Conservation (phyloP, 305 asterid genomes). For the Fraxinus sp. region DNA sequence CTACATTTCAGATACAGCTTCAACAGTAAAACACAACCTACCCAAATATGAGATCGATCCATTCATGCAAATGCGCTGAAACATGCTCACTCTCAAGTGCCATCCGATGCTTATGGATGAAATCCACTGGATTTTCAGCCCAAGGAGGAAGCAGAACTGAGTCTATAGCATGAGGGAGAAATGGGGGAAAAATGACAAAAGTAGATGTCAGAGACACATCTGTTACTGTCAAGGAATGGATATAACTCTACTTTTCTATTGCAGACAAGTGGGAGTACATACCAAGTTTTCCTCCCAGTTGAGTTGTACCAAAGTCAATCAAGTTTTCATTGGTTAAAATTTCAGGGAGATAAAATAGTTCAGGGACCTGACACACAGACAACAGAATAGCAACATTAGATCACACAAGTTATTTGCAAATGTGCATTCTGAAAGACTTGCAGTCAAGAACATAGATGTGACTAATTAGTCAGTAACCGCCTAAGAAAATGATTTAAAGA, state of each 20-base stretch:
- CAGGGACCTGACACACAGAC: conserved; percentile 76
- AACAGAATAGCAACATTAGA: conserved; percentile 21
- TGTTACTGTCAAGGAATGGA: not conserved
- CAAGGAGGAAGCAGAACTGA: conserved; percentile 88
- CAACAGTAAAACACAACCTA: conserved; percentile 30
- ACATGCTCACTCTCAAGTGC: conserved; percentile 99
- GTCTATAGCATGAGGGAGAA: conserved; percentile 42
- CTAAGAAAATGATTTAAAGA: conserved; percentile 5
- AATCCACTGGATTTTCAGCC: conserved; percentile 92
- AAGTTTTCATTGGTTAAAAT: conserved; percentile 77
- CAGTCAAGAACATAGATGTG: conserved; percentile 15
- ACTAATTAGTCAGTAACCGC: conserved; percentile 8
- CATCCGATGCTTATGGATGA: conserved; percentile 92
- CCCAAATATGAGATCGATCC: conserved; percentile 99
- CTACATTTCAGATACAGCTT: conserved; percentile 17
- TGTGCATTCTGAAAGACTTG: conserved; percentile 21
- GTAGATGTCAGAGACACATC: not conserved
- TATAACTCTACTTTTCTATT: conserved; percentile 18
- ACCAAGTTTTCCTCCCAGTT: conserved; percentile 97
- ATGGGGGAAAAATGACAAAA: conserved; percentile 25
- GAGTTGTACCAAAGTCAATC: conserved; percentile 94
- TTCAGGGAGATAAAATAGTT: conserved; percentile 96
- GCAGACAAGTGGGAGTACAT: conserved; percentile 36
- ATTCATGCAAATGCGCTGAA: conserved; percentile 90
- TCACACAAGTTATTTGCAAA: conserved; percentile 8